phyloP scores from a whole-genome alignment of 192 early-diverging fungal genomes.

The Haplosporangium gracile region DNA sequence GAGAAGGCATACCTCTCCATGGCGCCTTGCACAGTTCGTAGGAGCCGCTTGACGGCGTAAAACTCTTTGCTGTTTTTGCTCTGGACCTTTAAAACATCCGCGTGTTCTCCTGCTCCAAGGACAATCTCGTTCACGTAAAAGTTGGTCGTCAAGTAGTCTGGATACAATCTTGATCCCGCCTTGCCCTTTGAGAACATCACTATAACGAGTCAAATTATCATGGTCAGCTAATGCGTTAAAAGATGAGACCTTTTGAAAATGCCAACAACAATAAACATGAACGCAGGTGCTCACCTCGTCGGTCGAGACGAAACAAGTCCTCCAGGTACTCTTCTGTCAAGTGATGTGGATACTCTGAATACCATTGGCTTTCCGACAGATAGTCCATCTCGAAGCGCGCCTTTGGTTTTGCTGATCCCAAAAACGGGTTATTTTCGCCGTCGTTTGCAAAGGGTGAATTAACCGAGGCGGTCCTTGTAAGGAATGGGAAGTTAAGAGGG shows the following conservation, averaged over 20 bases:
- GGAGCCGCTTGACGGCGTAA: constrained; percentile 89
- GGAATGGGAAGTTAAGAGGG: constrained; percentile 5
- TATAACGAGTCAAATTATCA: neutral
- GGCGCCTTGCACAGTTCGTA: constrained; percentile 74
- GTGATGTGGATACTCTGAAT: constrained; percentile 52
- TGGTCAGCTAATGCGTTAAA: neutral
- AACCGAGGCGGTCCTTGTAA: neutral
- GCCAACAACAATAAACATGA: neutral
- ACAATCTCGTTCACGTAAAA: constrained; percentile 71
- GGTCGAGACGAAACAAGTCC: constrained; percentile 40
- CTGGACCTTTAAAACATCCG: constrained; percentile 84
- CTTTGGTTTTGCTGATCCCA: constrained; percentile 32
- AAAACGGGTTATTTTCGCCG: constrained; percentile 41
- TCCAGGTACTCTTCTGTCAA: constrained; percentile 46
- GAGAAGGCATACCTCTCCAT: constrained; percentile 69
- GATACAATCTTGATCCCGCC: constrained; percentile 28
- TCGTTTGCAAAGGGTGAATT: constrained; percentile 15
- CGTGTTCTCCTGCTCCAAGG: constrained; percentile 87
- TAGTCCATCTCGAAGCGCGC: constrained; percentile 45
- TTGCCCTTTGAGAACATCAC: constrained; percentile 43
- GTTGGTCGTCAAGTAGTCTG: constrained; percentile 79
- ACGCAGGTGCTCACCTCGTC: constrained; percentile 17
- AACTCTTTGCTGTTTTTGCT: constrained; percentile 68
- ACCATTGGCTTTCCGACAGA: constrained; percentile 54
- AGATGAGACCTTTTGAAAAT: neutral